Evolutionary conservation across 2,329 filamentous ascomycete species (phyloP).

Genomic region (Allantophomopsis cytisporea): DNA sequence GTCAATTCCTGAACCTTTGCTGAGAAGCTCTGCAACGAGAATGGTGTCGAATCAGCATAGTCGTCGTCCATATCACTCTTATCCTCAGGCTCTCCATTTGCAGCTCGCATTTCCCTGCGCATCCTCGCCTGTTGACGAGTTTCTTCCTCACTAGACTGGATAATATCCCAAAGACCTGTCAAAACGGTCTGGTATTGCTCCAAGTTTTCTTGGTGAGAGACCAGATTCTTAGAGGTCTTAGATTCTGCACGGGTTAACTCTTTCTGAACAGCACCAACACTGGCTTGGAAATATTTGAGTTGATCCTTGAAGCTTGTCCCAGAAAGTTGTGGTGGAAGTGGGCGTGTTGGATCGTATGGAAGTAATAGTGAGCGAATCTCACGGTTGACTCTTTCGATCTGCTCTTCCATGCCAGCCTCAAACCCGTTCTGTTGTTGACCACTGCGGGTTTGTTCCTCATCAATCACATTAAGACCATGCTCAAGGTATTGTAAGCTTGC

Average conservation of each 20-base stretch:
- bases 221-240: slow-evolving; percentile 6
- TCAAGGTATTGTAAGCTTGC: slow-evolving; percentile 60
- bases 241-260: slow-evolving; percentile 12
- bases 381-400: slow-evolving; percentile 48
- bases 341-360: slow-evolving; percentile 31
- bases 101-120: slow-evolving; percentile 30
- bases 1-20: slow-evolving; percentile 70
- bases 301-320: slow-evolving; percentile 51
- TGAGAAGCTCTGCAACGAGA: slow-evolving; percentile 64
- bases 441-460: slow-evolving; percentile 37
- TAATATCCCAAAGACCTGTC: slow-evolving; percentile 36
- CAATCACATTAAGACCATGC: slow-evolving; percentile 46
- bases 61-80: slow-evolving; percentile 50
- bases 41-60: slow-evolving; percentile 41
- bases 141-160: slow-evolving; percentile 34
- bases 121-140: slow-evolving; percentile 39
- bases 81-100: slow-evolving; percentile 44
- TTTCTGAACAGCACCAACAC: slow-evolving; percentile 33
- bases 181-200: slow-evolving; percentile 42
- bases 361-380: slow-evolving; percentile 47
- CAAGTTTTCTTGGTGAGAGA: slow-evolving; percentile 23
- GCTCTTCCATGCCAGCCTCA: slow-evolving; percentile 26
- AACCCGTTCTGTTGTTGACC: slow-evolving; percentile 9
- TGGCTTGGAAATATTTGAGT: slow-evolving; percentile 51
- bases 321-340: slow-evolving; percentile 42